phyloP scores from a whole-genome alignment of 352 stramenopile genomes.

The Blastocystis sp. region DNA sequence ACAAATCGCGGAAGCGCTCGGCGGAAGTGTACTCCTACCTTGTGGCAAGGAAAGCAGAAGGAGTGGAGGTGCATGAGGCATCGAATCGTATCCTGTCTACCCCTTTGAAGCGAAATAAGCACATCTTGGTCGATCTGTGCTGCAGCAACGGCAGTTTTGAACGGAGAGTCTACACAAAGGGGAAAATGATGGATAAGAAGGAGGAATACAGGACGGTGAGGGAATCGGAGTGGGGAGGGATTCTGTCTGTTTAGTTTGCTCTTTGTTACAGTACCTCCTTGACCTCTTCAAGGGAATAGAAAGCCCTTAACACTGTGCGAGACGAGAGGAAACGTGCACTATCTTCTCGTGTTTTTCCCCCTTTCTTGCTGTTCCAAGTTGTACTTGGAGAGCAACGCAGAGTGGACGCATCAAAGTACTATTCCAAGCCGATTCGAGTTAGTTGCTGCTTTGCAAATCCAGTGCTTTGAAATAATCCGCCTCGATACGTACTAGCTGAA shows the following conservation, averaged over 20 bases:
- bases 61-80: neutral
- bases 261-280: neutral
- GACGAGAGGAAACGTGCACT: neutral
- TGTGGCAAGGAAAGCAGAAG: neutral
- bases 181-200: constrained; percentile 55
- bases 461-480: neutral
- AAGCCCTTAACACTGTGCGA: neutral
- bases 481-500: neutral
- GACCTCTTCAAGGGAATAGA: neutral
- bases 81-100: constrained; percentile 7
- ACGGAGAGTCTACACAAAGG: constrained; percentile 16
- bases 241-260: constrained; percentile 16
- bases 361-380: neutral
- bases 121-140: constrained; percentile 37
- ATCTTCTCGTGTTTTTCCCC: neutral
- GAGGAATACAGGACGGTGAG: constrained; percentile 22
- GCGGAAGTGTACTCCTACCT: constrained; percentile 62
- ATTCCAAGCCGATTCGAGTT: neutral
- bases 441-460: neutral
- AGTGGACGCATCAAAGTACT: neutral
- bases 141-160: constrained; percentile 1
- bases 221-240: constrained; percentile 48
- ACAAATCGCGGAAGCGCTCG: neutral
- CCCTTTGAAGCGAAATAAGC: constrained; percentile 53
- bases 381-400: neutral